Evolutionary conservation across 345 rosid genomes (phyloP).

Genomic region (Microthlaspi erraticum): DNA sequence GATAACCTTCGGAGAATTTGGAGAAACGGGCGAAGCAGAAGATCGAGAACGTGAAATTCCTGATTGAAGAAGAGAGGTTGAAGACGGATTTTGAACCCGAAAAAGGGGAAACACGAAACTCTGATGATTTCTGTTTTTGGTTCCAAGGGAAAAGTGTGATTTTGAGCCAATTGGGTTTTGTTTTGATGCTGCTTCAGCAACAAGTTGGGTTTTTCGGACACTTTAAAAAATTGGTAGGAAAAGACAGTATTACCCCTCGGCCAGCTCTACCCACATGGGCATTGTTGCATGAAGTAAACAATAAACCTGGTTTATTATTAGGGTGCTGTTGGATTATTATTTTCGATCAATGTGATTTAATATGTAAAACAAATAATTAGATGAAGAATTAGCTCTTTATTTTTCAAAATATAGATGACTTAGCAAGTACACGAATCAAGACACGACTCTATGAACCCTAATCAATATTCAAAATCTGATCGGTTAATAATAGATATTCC

Average conservation of each 20-base stretch:
- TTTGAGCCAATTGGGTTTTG: slow-evolving; percentile 20
- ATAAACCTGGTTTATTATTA: not conserved
- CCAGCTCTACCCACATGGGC: slow-evolving; percentile 3
- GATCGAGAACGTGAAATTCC: slow-evolving; percentile 22
- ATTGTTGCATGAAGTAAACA: too few species aligned
- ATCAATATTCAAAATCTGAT: too few species aligned
- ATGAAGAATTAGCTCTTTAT: too few species aligned
- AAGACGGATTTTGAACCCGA: not conserved
- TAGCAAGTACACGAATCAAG: too few species aligned
- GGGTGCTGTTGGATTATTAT: too few species aligned
- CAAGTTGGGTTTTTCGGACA: not conserved
- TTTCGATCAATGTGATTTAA: too few species aligned
- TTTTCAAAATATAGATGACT: too few species aligned
- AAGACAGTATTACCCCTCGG: slow-evolving; percentile 1
- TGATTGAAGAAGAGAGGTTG: slow-evolving; percentile 11
- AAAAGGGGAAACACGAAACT: slow-evolving; percentile 13
- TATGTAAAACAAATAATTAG: too few species aligned
- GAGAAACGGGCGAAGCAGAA: not conserved
- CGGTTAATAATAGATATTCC: too few species aligned
- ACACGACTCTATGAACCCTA: too few species aligned
- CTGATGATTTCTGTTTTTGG: not conserved
- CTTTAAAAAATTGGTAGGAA: not conserved
- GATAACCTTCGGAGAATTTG: not conserved
- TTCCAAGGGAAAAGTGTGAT: slow-evolving; percentile 14
- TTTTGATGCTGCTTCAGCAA: slow-evolving; percentile 3